Conservation (phyloP, 441 rosid genomes). For the California macrophylla region DNA sequence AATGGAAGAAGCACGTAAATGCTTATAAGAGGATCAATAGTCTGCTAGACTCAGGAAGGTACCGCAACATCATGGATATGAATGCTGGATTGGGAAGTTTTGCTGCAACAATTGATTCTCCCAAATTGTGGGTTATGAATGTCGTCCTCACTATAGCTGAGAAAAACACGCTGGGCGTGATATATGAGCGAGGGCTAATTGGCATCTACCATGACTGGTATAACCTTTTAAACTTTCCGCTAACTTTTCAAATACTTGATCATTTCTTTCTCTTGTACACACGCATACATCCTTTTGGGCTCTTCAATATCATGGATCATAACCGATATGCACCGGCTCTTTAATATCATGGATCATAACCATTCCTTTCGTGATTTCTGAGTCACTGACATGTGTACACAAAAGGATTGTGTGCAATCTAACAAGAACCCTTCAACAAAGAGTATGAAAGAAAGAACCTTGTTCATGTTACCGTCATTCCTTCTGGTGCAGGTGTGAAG, state of each 20-base stretch:
- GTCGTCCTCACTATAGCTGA: slow-evolving; percentile 16
- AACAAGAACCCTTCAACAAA: neutral
- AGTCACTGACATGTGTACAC: slow-evolving; percentile 1
- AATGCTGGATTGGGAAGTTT: slow-evolving; percentile 16
- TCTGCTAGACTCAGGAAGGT: slow-evolving; percentile 14
- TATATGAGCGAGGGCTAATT: slow-evolving; percentile 10
- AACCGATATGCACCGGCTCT: too few species aligned
- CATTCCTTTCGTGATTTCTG: neutral
- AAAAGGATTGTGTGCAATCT: too few species aligned
- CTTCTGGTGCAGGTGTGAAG: slow-evolving; percentile 15
- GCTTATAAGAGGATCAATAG: slow-evolving; percentile 13
- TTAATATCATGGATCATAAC: neutral
- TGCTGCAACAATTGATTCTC: slow-evolving; percentile 11
- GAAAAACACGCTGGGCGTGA: slow-evolving; percentile 11
- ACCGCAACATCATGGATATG: slow-evolving; percentile 15
- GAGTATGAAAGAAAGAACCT: slow-evolving; percentile 2
- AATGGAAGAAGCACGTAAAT: slow-evolving; percentile 14
- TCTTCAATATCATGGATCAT: too few species aligned
- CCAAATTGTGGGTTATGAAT: slow-evolving; percentile 16
- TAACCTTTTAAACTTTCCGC: neutral
- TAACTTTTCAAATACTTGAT: too few species aligned
- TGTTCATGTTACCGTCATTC: neutral
- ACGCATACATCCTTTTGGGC: neutral
- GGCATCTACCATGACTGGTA: slow-evolving; percentile 21
- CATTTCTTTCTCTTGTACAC: neutral